phyloP scores from a whole-genome alignment of 768 basidiomycete species.

The Tephrocybe rancida region DNA sequence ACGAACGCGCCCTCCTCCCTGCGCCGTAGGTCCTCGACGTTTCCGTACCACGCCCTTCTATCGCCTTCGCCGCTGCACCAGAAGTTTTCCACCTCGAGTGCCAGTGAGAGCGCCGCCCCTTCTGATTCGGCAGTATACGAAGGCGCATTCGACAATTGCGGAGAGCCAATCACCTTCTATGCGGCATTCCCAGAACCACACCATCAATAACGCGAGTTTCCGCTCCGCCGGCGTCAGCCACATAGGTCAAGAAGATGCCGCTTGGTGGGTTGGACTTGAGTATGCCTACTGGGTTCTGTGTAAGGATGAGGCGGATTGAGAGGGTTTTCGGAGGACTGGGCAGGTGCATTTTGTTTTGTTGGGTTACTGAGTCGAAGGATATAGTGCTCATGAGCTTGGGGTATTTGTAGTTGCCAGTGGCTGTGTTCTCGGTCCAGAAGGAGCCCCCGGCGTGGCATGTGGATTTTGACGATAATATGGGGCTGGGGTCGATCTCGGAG shows the following conservation, averaged over 20 bases:
- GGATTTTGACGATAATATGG: constrained; percentile 76
- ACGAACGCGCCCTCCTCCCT: constrained; percentile 55
- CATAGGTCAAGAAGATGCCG: constrained; percentile 92
- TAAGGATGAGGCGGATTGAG: constrained; percentile 83
- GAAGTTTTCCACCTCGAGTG: constrained; percentile 49
- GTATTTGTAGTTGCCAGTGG: constrained; percentile 54
- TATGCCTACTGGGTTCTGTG: constrained; percentile 95
- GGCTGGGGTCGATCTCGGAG: constrained; percentile 83
- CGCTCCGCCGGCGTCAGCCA: constrained; percentile 25
- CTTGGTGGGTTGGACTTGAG: constrained; percentile 90
- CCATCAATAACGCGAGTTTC: constrained; percentile 12
- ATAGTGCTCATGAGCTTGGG: constrained; percentile 5
- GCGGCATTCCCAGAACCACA: constrained; percentile 1
- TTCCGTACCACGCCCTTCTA: constrained; percentile 54
- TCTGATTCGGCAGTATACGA: neutral
- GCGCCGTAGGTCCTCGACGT: constrained; percentile 53
- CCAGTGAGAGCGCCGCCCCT: neutral
- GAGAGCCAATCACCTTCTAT: constrained; percentile 11
- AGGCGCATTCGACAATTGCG: neutral
- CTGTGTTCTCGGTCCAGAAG: constrained; percentile 86
- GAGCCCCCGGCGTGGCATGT: constrained; percentile 85
- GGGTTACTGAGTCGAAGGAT: neutral
- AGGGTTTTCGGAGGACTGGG: constrained; percentile 72
- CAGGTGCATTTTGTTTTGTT: constrained; percentile 49
- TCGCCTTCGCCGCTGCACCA: constrained; percentile 71